Conservation (phyloP, 345 rosid genomes). For the Euphorbia tirucalli region DNA sequence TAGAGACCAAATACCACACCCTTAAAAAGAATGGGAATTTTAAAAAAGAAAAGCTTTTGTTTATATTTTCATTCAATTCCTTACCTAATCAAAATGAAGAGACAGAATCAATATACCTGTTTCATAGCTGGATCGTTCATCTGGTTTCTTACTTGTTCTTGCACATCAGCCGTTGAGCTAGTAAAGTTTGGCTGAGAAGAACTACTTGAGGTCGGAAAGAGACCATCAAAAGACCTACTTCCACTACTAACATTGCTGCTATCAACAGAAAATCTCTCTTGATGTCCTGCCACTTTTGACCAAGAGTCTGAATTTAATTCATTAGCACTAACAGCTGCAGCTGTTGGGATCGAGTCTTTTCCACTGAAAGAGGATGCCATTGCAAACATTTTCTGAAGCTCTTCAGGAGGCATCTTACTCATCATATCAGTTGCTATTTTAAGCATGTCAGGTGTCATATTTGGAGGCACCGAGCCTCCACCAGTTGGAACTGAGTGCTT, state of each 20-base stretch:
- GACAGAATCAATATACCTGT: slow-evolving; percentile 44
- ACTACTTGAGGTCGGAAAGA: slow-evolving; percentile 40
- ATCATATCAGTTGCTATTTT: slow-evolving; percentile 80
- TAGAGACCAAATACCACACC: too few relatives aligned
- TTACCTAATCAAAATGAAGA: neutral
- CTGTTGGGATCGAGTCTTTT: slow-evolving; percentile 36
- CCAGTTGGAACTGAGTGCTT: slow-evolving; percentile 23
- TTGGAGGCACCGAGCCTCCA: slow-evolving; percentile 45
- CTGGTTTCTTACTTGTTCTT: slow-evolving; percentile 88
- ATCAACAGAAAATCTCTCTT: slow-evolving; percentile 31
- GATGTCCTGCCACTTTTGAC: slow-evolving; percentile 27
- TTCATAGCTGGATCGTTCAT: slow-evolving; percentile 95
- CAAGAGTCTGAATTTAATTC: slow-evolving; percentile 25
- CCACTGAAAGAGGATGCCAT: slow-evolving; percentile 59
- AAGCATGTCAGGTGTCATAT: slow-evolving; percentile 74
- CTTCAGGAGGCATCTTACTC: slow-evolving; percentile 72
- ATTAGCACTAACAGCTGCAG: slow-evolving; percentile 23
- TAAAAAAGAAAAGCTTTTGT: too few relatives aligned
- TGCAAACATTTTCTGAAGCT: slow-evolving; percentile 82
- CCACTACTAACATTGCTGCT: slow-evolving; percentile 37
- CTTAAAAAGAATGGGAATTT: too few relatives aligned
- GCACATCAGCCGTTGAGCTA: slow-evolving; percentile 63
- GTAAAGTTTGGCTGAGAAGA: slow-evolving; percentile 50
- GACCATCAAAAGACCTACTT: slow-evolving; percentile 47
- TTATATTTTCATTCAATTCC: slow-evolving; percentile 1